Base-by-base conservation (phyloP, 1,284 basidiomycete species). In the Malassezia cuniculi region DNA sequence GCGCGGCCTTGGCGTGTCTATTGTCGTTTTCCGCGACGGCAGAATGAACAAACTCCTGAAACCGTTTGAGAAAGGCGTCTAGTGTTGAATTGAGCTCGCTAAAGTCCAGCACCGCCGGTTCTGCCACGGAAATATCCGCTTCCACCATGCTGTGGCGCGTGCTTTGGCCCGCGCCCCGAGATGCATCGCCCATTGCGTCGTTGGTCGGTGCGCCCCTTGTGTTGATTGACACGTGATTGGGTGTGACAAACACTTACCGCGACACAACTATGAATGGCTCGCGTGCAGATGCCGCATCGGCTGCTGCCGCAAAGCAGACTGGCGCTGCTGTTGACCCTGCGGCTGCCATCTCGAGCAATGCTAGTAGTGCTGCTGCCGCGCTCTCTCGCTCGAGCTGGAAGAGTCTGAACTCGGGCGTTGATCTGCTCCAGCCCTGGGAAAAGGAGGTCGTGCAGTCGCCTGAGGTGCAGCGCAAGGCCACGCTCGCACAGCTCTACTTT, bases 401-500 rank as follows among this genome's bases (percentile, higher is more conserved):
- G 20, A 58, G 53, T 38, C 53, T 52, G 51, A 54, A 55, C n/a
- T 26, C 37, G 6, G 39, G 50, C 5, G 50, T 47, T 12, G 61
- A 65, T 20, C 52, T 54, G 11, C 48, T 66, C 14, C 55, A 59
- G 44, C 51, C 54, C 2, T 61, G 61, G 56, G 63, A 66, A 31
- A 51, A 44, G 36, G 61, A 64, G 15, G 47, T 61, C 17, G 48
- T 59, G 7, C 48, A 55, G 31, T 47, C 40, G 39, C 57, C 50
- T 14, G 60, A 61, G 25, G 61, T 61, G 16, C 48, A 57, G 36
- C 52, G 63, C 28, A 66, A 66, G 32, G 63, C 63, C 31, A 60
- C 60, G 30, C 54, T 66, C 18, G 62, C 62, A 1, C 63, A 66
- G 39, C 55, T 66, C 37, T 66, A 63, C 52, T 66, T 66, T 28